Evolutionary conservation across 1,139 yeast species (phyloP), one percentile per base, ranked within the genome.

Genomic region (Suhomyces chickasaworum): DNA sequence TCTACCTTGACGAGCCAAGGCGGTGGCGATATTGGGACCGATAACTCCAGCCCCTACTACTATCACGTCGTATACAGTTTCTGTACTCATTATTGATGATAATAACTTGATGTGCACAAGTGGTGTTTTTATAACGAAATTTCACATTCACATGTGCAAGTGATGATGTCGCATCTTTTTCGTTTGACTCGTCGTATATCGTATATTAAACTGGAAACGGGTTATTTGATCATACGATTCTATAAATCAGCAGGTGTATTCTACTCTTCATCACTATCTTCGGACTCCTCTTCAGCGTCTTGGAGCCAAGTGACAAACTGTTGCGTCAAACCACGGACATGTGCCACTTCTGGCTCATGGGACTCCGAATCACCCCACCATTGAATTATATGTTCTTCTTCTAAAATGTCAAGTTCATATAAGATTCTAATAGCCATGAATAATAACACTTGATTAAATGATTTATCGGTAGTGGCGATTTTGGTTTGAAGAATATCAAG

Each of bases 1-100:
- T 57, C 96, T 77, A 33, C 98, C 98, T 60, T 89, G 95, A 57
- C 95, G 78, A 2, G 97, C 98, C 49, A 93, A 70, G 3, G 89
- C 90, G 0, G 91, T 86, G 39, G 98, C 98, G 22, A 93, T 77
- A 47, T 93, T 84, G 4, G 99, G 97, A 1, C 99, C 99, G 12
- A 89, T 85, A 17, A 93, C 96, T 37, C 99, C 99, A 12, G 98
- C 97, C 16, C 99, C 98, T 30, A 93, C 79, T 23, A 87, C 83
- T 30, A 86, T 80, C 30, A 75, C 86, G 57, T 86, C 95, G 62
- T 76, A 80, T 31, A 35, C 23, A 2, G 39, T 33, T 2, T 34
- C 17, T 5, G 39, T 40, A 15, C 40, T 39, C 44, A 37, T 45
- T 20, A 13, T n/a, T 34, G 37, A 23, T 20, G 22, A 29, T 32